Evolutionary conservation across 2,329 filamentous ascomycete genomes (phyloP).

Genomic region (Corynespora cassiicola): DNA sequence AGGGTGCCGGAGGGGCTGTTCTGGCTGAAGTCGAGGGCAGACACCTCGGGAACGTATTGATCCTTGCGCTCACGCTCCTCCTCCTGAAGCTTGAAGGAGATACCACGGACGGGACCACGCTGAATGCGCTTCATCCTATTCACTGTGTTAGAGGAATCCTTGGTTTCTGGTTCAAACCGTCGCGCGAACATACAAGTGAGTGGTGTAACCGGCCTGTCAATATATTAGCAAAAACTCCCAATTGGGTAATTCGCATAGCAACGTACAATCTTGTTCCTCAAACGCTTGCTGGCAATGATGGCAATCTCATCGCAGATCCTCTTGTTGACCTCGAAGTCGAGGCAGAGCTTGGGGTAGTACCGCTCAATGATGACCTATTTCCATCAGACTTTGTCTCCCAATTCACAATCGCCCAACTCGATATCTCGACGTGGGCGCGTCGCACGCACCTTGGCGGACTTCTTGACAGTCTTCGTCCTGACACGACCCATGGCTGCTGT

Average conservation of each 20-base stretch:
- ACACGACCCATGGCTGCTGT: conserved; percentile 64
- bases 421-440: background rate
- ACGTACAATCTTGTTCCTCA: conserved; percentile 81
- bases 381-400: background rate
- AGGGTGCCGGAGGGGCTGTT: conserved; percentile 91
- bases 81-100: conserved; percentile 99
- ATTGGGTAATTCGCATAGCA: no score
- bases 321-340: conserved; percentile 99
- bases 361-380: conserved; percentile 95
- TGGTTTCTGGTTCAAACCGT: conserved; percentile 92
- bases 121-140: conserved; percentile 99
- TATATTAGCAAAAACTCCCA: no score
- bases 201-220: conserved; percentile 98
- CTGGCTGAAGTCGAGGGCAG: conserved; percentile 97
- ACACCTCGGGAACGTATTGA: conserved; percentile 99
- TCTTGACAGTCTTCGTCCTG: conserved; percentile 73
- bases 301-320: conserved; percentile 99
- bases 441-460: conserved; percentile 89
- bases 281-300: conserved; percentile 98
- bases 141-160: conserved; percentile 68
- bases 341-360: conserved; percentile 86
- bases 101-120: conserved; percentile 97
- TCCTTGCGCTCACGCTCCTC: conserved; percentile 99
- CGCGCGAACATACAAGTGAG: conserved; percentile 60
- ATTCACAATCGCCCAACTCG: conserved; percentile 3